Base-by-base conservation (phyloP, 2,329 filamentous ascomycete genomes). In the Amauroascus niger region DNA sequence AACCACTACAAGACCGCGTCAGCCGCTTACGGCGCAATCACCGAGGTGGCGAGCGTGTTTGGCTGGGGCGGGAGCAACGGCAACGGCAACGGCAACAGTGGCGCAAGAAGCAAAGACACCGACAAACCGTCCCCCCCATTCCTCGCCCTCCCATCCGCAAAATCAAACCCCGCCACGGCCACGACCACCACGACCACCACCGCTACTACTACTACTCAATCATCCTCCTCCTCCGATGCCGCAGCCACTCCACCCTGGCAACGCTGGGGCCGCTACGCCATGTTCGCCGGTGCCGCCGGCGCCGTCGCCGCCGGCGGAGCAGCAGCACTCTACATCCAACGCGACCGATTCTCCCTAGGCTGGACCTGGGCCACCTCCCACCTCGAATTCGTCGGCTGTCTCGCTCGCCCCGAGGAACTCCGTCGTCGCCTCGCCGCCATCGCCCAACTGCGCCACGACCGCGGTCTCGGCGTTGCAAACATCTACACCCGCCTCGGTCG, bases 341-440 rank as follows among this genome's bases (percentile, higher is more conserved):
- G 88, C 52, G 87, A 94, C 30, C 83, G 88, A 58, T 81, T 97
- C 57, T 80, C 79, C 2, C 78, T 84, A 56, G 86, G 90, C 6
- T 84, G 84, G 73, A 76, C 76, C 8, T 97, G 90, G 89, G 87
- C 87, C 13, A 82, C 85, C 14, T 93, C 87, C 33, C 93, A 98
- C 69, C 80, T 98, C 24, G 87, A 93, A 68, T 98, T 97, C 63
- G 87, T 97, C 1, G 88, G 89, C 1, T 94, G 88, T 63, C 78
- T 98, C 6, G 86, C 87, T 46, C 82, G 87, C n/a, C 82, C 82
- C 3, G 86, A 90, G 62, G 89, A 95, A 64, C 74, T 97, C 59
- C 82, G 83, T 61, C 79, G 82, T 64, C 81, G 93, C 30, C 77
- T 95, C 8, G 72, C 76, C n/a, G 78, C 74, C 56, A 76, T 96